Evolutionary conservation across 2,329 filamentous ascomycete species (phyloP).

Genomic region (Verticillium klebahnii): DNA sequence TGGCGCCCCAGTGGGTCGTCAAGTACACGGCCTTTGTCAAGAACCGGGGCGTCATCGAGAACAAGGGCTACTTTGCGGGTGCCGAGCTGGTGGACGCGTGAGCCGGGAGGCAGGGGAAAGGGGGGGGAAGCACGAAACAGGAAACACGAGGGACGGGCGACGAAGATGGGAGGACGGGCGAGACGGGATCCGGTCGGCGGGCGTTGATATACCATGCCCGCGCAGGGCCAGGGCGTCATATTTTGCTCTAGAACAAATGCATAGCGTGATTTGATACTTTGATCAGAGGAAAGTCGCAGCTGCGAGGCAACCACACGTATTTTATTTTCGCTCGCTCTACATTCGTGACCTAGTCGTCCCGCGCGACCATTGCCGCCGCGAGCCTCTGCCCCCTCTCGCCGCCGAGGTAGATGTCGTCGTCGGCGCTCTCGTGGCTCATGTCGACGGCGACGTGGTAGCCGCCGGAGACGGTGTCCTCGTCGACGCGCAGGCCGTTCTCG

Average conservation of each 20-base stretch:
- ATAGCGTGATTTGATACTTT: conserved; percentile 2
- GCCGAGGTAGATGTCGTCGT: conserved; percentile 57
- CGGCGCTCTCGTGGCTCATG: conserved; percentile 57
- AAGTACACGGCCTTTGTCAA: conserved; percentile 94
- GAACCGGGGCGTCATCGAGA: conserved; percentile 93
- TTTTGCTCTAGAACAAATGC: conserved; percentile 1
- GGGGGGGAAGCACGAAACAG: not conserved
- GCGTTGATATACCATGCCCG: not conserved
- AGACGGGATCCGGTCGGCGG: not conserved
- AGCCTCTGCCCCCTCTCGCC: conserved; percentile 50
- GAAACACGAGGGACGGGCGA: not conserved
- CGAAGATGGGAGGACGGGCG: too few species aligned
- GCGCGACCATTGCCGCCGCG: conserved; percentile 31
- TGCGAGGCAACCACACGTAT: too few species aligned
- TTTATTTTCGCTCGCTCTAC: too few species aligned
- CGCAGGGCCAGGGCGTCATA: not conserved
- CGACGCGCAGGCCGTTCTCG: conserved; percentile 76
- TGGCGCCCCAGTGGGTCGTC: conserved; percentile 88
- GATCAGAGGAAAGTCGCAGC: too few species aligned
- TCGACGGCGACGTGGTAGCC: conserved; percentile 82
- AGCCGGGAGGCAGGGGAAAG: not conserved
- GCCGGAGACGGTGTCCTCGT: conserved; percentile 80
- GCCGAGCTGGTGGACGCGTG: conserved; percentile 58
- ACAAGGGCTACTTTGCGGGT: conserved; percentile 93
- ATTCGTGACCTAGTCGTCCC: not conserved